phyloP scores from a whole-genome alignment of 2,329 filamentous ascomycete species.

The Neopestalotiopsis clavispora region DNA sequence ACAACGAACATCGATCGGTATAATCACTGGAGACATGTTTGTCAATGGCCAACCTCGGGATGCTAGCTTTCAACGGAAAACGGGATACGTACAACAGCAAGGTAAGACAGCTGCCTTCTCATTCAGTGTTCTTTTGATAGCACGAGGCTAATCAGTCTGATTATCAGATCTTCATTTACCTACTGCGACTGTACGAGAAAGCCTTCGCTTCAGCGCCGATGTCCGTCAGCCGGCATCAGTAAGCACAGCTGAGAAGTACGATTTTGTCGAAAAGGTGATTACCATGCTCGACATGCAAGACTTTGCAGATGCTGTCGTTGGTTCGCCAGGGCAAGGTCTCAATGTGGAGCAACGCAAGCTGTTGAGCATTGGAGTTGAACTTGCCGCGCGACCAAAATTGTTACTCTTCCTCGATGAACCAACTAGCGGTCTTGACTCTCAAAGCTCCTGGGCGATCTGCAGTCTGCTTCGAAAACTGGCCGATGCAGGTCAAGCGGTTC shows the following conservation, averaged over 20 bases:
- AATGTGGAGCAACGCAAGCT: conserved; percentile 52
- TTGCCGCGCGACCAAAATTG: conserved; percentile 73
- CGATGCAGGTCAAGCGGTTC: conserved; percentile 44
- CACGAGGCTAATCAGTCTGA: not conserved
- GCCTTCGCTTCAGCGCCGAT: conserved; percentile 66
- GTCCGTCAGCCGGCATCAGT: conserved; percentile 66
- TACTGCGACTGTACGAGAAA: conserved; percentile 70
- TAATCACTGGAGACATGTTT: conserved; percentile 71
- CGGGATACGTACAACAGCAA: conserved; percentile 72
- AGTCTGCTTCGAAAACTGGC: conserved; percentile 69
- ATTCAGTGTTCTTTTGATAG: not conserved
- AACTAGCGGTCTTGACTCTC: conserved; percentile 75
- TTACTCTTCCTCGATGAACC: conserved; percentile 80
- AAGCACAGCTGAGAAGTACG: conserved; percentile 64
- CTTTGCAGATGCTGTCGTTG: conserved; percentile 72
- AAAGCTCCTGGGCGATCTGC: conserved; percentile 75
- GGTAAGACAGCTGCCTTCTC: not conserved
- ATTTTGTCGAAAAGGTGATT: conserved; percentile 71
- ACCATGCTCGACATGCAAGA: conserved; percentile 70
- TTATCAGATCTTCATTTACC: conserved; percentile 65
- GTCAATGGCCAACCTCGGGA: conserved; percentile 69
- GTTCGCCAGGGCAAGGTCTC: conserved; percentile 68
- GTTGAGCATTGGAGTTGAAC: conserved; percentile 75
- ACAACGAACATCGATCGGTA: conserved; percentile 72
- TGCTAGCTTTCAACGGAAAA: conserved; percentile 70